Evolutionary conservation across 768 basidiomycete genomes (phyloP).

Genomic region (Lentinula aciculospora): DNA sequence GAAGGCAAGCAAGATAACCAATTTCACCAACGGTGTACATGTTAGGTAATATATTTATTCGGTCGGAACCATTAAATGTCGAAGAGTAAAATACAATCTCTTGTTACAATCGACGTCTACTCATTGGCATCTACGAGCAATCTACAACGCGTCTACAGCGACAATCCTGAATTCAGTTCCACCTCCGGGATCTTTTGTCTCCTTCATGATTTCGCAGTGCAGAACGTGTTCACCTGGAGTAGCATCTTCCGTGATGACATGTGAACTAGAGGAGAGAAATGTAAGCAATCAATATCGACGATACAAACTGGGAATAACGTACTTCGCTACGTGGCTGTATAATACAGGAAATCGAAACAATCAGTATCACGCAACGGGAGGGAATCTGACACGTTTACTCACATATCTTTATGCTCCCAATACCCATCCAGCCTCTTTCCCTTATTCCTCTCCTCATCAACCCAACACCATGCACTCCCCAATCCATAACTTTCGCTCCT

Average conservation of each 20-base stretch:
- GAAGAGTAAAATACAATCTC: too few species aligned
- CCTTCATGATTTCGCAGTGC: neutral
- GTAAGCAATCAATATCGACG: neutral
- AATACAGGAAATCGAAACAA: neutral
- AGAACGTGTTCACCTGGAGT: neutral
- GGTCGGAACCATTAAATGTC: too few species aligned
- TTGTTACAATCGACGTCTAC: too few species aligned
- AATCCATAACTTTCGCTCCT: neutral
- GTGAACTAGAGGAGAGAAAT: neutral
- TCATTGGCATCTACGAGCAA: too few species aligned
- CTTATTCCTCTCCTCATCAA: neutral
- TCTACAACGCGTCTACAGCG: neutral
- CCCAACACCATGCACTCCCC: neutral
- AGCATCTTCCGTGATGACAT: neutral
- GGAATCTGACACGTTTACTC: neutral
- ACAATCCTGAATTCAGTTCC: slow-evolving; percentile 3
- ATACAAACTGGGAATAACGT: neutral
- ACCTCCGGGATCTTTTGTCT: slow-evolving; percentile 1
- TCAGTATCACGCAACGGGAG: neutral
- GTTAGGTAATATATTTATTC: too few species aligned
- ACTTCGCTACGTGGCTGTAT: neutral
- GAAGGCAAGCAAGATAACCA: too few species aligned
- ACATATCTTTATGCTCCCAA: neutral
- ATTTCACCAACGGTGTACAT: too few species aligned
- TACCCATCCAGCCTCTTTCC: neutral